Evolutionary conservation across 148 eudicot species (phyloP), one percentile per base, ranked within the genome.

Genomic region (Rhododendron henanense): DNA sequence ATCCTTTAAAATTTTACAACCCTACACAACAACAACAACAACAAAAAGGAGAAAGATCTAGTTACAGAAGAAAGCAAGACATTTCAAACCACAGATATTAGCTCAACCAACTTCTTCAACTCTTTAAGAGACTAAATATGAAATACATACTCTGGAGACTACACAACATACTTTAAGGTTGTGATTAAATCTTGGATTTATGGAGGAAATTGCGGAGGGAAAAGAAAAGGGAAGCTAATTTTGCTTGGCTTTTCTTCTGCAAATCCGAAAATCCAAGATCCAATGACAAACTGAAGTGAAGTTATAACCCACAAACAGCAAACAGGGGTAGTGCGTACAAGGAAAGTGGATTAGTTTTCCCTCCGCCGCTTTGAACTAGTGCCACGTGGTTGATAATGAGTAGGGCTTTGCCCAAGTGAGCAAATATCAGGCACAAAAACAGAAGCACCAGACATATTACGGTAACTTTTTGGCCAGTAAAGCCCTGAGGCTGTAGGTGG

Each of bases 401-500:
- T 73, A 25, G 83, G 45, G 80, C 88, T 81, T 82, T 88, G 88
- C 74, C 55, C 19, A 18, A 80, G 71, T 3, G 90, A 78, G 90
- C 84, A 83, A 85, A 95, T 88, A 79, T 96, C 98, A 44, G 98
- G 99, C 82, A 96, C 98, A 85, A 87, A 95, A 57, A 85, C 87
- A 31, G 93, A 67, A 79, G 85, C 84, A 48, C 92, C 93, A 63
- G 88, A 78, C 3, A 67, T 83, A 35, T 84, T 87, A 82, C 87
- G 96, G 78, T 91, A 77, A 75, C 31, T 87, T 81, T 88, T 92
- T 47, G 96, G 94, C 98, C 99, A 96, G 88, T 86, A 85, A 51
- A 96, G 85, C 39, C 97, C 96, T 3, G 97, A 97, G 69, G 94
- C 91, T 78, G 99, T 97, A 23, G 98, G 95, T 13, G 98, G 98